Evolutionary conservation across 2,329 filamentous ascomycete genomes (phyloP).

Genomic region (Paraphaeosphaeria sporulosa): DNA sequence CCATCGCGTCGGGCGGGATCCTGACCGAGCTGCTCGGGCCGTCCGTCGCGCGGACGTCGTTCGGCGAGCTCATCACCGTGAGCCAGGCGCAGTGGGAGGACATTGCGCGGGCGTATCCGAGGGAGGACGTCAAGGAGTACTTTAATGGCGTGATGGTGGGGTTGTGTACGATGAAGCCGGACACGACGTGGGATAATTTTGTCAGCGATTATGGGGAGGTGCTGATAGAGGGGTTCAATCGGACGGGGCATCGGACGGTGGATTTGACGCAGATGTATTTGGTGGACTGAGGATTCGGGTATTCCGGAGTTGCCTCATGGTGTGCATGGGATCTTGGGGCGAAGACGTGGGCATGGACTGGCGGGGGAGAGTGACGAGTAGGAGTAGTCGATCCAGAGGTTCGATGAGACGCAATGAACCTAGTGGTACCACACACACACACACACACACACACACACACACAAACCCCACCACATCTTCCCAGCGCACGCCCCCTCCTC

Average conservation of each 20-base stretch:
- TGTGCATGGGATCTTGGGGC: no score
- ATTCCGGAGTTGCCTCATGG: no score
- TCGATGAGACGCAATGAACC: no score
- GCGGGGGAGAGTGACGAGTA: no score
- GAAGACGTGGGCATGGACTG: no score
- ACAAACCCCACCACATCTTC: no score
- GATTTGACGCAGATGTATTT: not conserved
- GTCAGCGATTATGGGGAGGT: constrained; percentile 45
- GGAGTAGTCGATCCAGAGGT: no score
- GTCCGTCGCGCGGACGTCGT: not conserved
- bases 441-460: no score
- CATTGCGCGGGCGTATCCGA: constrained; percentile 46
- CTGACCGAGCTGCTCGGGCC: not conserved
- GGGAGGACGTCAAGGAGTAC: constrained; percentile 39
- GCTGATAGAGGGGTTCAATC: not conserved
- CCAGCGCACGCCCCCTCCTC: no score
- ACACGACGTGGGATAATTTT: constrained; percentile 50
- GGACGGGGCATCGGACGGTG: constrained; percentile 1
- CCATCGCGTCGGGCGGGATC: not conserved
- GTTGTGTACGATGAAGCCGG: constrained; percentile 53
- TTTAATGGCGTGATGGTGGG: constrained; percentile 50
- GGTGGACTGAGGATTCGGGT: not conserved
- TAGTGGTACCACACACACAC: no score
- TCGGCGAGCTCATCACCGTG: constrained; percentile 10
- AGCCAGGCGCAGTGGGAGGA: constrained; percentile 2